Base-by-base conservation (phyloP, 1,284 basidiomycete species). In the Paramarasmius palmivorus region DNA sequence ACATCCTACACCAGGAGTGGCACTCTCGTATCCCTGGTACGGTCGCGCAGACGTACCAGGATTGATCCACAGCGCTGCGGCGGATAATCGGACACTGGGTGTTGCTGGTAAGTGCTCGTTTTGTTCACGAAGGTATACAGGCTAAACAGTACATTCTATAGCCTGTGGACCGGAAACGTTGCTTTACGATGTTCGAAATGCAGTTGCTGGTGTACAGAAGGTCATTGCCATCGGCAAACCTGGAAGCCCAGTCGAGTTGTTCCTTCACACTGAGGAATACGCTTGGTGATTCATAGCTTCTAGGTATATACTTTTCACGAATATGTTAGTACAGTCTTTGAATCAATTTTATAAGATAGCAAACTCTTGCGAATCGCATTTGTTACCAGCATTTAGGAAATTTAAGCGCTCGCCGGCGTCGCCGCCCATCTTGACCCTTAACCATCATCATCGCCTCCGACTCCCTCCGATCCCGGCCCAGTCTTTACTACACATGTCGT, bases 201-300 rank as follows among this genome's bases (percentile, higher is more conserved):
- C 45, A 4, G 45, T 47, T 19, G 45, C 45, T 19, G n/a, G 15
- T 12, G 14, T 47, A 19, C 45, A 47, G 45, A 22, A 26, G 2
- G 23, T 17, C 45, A 47, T 47, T 12, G 12, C 19, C 12, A 4
- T 35, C 10, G 23, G 17, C 14, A n/a, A 35, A 35, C 15, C 45
- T 3, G 45, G 45, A 22, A 25, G 45, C n/a, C n/a, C 19, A n/a
- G 14, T n/a, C 8, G 45, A 47, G 23, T n/a, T 47, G 14, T 47
- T 19, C 19, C 32, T 47, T n/a, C 45, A 47, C 19, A 26, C 45
- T 9, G 45, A 47, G 19, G 45, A 47, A 25, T 47, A 47, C 19
- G 32, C 12, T 12, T 47, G 45, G 45, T 47, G 45, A 47, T 47
- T n/a, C n/a, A n/a, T n/a, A n/a, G n/a, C n/a, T n/a, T n/a, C n/a